Base-by-base conservation (phyloP, 2,329 filamentous ascomycete genomes). In the Colletotrichum karsti region DNA sequence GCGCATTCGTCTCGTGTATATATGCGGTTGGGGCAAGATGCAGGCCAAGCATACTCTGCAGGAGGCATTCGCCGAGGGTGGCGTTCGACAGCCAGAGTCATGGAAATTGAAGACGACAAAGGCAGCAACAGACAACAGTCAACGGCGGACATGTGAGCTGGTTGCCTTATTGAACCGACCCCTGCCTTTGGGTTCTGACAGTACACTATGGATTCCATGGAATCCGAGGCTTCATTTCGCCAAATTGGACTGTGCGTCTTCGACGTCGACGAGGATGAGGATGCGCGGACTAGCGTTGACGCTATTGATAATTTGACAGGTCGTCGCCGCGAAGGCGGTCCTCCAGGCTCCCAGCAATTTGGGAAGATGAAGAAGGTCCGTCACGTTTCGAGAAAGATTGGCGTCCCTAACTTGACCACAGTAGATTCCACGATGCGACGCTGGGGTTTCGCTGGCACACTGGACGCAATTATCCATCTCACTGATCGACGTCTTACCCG, bases 31-130 rank as follows among this genome's bases (percentile, higher is more conserved):
- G 53, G 30, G 12, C 13, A 33, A n/a, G 22, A 53, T 67, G 60
- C 63, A 63, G 20, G 64, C 64, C 64, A 67, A 64, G 64, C 46
- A 26, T n/a, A 30, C 13, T 67, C 60, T 54, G 46, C 64, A 58
- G 26, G 44, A 64, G 44, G 53, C 44, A 44, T 51, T 41, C 51
- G 64, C 64, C 50, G 57, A 48, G 57, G 56, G 42, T 66, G 63
- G 63, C 63, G 48, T 55, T 56, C 56, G 39, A 39, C 28, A 22
- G 9, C 20, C 28, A 46, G 7, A 26, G 41, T 18, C 30, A 15
- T 46, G 51, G 28, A 48, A n/a, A 53, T 35, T 26, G 30, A 28
- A 20, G 22, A 5, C 9, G n/a, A 35, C 10, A 30, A n/a, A 37
- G 7, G 46, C 46, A 50, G 18, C 28, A 53, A 37, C 30, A 6